Conservation (phyloP, 139 green algal species). For the Pseudopediastrum boryanum region DNA sequence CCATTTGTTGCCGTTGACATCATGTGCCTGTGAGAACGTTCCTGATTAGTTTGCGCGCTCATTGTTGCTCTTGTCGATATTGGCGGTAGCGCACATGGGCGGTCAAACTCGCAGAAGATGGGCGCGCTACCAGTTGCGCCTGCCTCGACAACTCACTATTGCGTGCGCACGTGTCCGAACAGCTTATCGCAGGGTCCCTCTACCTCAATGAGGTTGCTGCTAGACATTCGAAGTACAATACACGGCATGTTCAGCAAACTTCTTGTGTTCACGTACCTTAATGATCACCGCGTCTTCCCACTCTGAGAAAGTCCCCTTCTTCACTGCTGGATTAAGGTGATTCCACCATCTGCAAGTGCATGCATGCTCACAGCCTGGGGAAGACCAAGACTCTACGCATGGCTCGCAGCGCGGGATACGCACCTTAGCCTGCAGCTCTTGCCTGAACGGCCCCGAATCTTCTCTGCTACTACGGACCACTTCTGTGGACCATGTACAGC, state of each 20-base stretch:
- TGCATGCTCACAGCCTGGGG: not conserved
- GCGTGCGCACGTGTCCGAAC: too few species aligned
- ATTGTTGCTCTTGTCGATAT: too few species aligned
- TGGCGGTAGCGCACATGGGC: too few species aligned
- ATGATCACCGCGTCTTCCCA: constrained; percentile 81
- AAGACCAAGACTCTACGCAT: too few species aligned
- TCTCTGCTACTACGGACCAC: constrained; percentile 81
- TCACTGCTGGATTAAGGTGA: constrained; percentile 82
- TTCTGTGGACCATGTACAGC: constrained; percentile 63
- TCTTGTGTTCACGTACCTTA: too few species aligned
- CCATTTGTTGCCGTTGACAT: constrained; percentile 57
- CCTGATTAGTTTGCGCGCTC: too few species aligned
- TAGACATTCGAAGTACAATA: not conserved
- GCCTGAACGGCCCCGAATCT: constrained; percentile 75
- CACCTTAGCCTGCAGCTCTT: constrained; percentile 86
- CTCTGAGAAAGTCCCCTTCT: constrained; percentile 75
- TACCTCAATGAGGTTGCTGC: too few species aligned
- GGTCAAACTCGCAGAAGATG: too few species aligned
- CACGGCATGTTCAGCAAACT: not conserved
- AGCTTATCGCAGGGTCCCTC: too few species aligned
- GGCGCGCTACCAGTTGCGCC: too few species aligned
- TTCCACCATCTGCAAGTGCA: constrained; percentile 74
- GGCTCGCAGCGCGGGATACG: not conserved
- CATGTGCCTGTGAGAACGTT: constrained; percentile 56
- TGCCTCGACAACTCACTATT: too few species aligned